Base-by-base conservation (phyloP, 2,329 filamentous ascomycete genomes). In the Fusarium mexicanum region DNA sequence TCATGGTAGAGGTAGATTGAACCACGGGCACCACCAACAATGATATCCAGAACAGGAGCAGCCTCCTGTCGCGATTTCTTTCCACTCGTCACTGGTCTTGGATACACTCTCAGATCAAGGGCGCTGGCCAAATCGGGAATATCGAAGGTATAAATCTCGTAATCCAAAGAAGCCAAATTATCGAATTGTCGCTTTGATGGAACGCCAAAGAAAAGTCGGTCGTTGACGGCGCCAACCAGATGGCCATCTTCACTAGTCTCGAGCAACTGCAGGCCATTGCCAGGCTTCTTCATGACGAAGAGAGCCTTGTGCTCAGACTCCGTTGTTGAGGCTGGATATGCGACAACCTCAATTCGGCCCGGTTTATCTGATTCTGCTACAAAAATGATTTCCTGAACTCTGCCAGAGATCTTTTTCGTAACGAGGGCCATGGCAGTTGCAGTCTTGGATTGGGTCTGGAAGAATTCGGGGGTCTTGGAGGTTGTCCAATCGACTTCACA, bases 1-100 rank as follows among this genome's bases (percentile, higher is more conserved):
- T 97, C 93, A 70, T 92, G 90, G 81, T 97, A 98, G n/a, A 95
- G 84, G 78, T 94, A 90, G 48, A 98, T 93, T 31, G 90, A 88
- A 74, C 96, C 96, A 58, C 91, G 89, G 10, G 90, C 88, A 72
- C 94, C 91, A 60, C 96, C 96, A 61, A 97, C 84, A 8, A 91
- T 92, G 33, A 99, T 82, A 78, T 97, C 92, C n/a, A 96, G 81
- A 16, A 89, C 82, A 44, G 72, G 77, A 64, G 81, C 59, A 33
- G 72, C 80, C 76, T 77, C 72, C 18, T 72, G 62, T 41, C 79
- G 79, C 33, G 69, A 66, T 43, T 78, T 77, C 64, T 76, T 80
- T 64, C 69, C 63, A n/a, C 69, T 67, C 35, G 57, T 67, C 14
- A 43, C 71, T 38, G 58, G 61, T 61, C 73, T 76, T 13, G 67